These are phyloP conservation scores for Ogataea corticis DNA, from an alignment of 805 yeast genomes.

Conservation along the genomic window DNA sequence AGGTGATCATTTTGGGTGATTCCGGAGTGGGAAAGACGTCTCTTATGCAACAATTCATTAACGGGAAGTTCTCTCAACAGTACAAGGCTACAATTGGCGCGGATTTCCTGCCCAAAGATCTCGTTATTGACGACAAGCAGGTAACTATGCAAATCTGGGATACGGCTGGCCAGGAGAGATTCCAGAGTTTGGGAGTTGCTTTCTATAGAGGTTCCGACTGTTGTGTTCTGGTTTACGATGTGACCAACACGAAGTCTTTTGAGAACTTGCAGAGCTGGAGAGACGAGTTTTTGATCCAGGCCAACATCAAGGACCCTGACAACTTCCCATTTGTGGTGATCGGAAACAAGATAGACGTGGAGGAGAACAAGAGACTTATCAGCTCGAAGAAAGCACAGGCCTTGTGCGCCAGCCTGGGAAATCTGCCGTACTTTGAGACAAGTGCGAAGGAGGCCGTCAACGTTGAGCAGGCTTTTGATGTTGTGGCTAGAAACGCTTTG, in stretches of 20 bases:
- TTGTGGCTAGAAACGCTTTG: slow-evolving; percentile 90
- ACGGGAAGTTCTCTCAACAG: slow-evolving; percentile 90
- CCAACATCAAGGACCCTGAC: slow-evolving; percentile 90
- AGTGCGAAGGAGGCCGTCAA: slow-evolving; percentile 96
- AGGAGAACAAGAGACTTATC: slow-evolving; percentile 81
- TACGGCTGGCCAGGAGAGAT: slow-evolving; percentile 98
- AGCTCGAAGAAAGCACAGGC: slow-evolving; percentile 53
- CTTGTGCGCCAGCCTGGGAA: slow-evolving; percentile 47
- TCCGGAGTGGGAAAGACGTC: slow-evolving; percentile 98
- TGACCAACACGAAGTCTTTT: slow-evolving; percentile 90
- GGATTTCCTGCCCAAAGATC: slow-evolving; percentile 90
- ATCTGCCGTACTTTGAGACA: slow-evolving; percentile 93
- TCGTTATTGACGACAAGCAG: slow-evolving; percentile 77
- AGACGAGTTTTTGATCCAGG: slow-evolving; percentile 92
- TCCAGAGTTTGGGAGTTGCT: slow-evolving; percentile 95
- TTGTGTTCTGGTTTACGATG: slow-evolving; percentile 94
- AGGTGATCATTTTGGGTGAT: slow-evolving; percentile 92
- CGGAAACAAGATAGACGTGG: slow-evolving; percentile 94
- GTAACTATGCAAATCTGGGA: slow-evolving; percentile 94
- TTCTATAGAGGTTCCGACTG: slow-evolving; percentile 98
- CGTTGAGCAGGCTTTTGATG: slow-evolving; percentile 94
- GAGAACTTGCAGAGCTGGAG: slow-evolving; percentile 90
- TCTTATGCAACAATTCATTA: slow-evolving; percentile 94
- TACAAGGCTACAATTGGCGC: slow-evolving; percentile 99
- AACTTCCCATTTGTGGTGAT: slow-evolving; percentile 93